phyloP scores from a whole-genome alignment of 257 asterid genomes.

The Capsicum baccatum region DNA sequence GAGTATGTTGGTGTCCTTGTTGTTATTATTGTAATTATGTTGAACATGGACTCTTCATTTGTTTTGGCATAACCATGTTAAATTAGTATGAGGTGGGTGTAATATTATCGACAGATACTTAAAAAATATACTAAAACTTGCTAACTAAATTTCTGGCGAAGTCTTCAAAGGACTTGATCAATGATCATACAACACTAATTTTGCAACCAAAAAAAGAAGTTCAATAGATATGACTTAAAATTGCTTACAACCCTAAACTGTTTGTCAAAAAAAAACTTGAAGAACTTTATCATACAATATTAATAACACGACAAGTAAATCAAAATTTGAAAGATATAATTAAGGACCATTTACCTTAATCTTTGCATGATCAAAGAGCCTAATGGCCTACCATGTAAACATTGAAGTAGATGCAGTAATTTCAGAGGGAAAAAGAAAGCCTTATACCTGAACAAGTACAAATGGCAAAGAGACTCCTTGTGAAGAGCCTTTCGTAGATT shows the following conservation, averaged over 20 bases:
- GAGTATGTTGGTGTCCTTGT: too few relatives aligned
- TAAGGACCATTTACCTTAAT: background rate
- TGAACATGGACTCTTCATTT: background rate
- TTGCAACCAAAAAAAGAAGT: background rate
- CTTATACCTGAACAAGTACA: constrained; percentile 31
- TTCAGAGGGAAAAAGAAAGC: background rate
- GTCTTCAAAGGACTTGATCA: background rate
- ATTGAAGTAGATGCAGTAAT: background rate
- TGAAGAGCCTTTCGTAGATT: constrained; percentile 18
- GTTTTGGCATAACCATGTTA: background rate
- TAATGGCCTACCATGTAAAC: background rate
- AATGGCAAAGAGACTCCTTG: constrained; percentile 38
- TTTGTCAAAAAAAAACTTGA: background rate
- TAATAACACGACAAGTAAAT: background rate
- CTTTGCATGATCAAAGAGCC: background rate
- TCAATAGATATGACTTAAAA: background rate
- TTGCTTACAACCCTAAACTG: background rate
- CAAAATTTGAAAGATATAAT: background rate
- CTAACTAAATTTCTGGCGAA: background rate
- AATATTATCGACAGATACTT: background rate
- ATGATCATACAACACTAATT: background rate
- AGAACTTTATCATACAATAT: background rate
- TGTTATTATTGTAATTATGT: background rate
- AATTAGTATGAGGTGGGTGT: background rate
- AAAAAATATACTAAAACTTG: background rate